Percentiles rank a stretch among this genome's conserved stretches.
Conservation (phyloP, 805 yeast genomes). For the Candida ascalaphidarum region DNA sequence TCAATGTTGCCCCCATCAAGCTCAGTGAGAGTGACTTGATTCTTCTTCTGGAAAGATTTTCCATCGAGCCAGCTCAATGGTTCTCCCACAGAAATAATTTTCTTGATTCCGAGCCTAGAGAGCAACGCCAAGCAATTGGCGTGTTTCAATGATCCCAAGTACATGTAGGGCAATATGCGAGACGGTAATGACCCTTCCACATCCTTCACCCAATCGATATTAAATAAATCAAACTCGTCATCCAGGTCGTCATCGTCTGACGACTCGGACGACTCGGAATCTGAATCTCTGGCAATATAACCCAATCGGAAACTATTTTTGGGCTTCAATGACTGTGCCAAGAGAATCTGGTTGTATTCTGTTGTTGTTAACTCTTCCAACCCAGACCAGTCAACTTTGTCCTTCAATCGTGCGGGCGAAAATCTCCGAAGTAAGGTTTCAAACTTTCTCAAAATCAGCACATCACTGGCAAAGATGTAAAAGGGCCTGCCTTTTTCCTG, state of each 20-base stretch:
- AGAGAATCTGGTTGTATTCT: conserved; percentile 27
- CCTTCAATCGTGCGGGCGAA: conserved; percentile 38
- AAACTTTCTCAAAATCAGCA: conserved; percentile 52
- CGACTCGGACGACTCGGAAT: conserved; percentile 6
- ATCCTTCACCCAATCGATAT: conserved; percentile 27
- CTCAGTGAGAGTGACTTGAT: conserved; percentile 14
- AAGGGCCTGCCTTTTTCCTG: conserved; percentile 64
- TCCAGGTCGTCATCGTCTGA: conserved; percentile 7
- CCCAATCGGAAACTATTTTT: conserved; percentile 14
- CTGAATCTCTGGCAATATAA: conserved; percentile 17
- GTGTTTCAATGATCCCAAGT: conserved; percentile 76
- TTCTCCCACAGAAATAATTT: conserved; percentile 85
- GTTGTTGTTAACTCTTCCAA: conserved; percentile 18
- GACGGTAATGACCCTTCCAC: conserved; percentile 75
- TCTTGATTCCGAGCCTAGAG: conserved; percentile 54
- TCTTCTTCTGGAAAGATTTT: conserved; percentile 14
- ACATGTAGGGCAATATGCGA: conserved; percentile 70
- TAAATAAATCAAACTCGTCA: conserved; percentile 1
- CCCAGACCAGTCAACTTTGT: conserved; percentile 17
- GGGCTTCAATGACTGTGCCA: conserved; percentile 3
- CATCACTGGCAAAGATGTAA: conserved; percentile 74
- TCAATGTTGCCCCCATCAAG: conserved; percentile 24
- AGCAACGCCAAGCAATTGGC: conserved; percentile 67
- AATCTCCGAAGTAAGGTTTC: conserved; percentile 51
- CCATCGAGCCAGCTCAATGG: conserved; percentile 52